Conservation (phyloP, 805 yeast species). For the Kluyveromyces aestuarii region DNA sequence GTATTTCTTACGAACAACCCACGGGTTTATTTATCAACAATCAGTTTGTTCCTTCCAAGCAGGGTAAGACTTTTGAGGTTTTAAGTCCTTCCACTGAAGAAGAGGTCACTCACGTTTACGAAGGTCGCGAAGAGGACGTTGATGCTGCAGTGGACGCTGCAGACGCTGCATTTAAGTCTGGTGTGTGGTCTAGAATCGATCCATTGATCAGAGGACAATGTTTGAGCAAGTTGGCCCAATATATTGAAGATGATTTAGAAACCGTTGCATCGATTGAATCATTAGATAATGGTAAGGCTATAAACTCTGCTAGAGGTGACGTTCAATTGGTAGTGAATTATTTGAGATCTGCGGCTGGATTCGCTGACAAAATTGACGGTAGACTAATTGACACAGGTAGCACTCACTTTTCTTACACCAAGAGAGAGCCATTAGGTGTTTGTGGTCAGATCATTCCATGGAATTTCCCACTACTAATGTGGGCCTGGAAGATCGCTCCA, state of each 20-base stretch:
- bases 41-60: conserved; percentile 56
- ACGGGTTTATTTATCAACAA: conserved; percentile 76
- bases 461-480: conserved; percentile 93
- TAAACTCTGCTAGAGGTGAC: conserved; percentile 63
- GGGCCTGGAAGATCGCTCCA: conserved; percentile 92
- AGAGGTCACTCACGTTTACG: conserved; percentile 57
- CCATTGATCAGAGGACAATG: conserved; percentile 60
- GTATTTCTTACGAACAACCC: conserved; percentile 66
- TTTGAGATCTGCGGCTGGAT: conserved; percentile 81
- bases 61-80: conserved; percentile 51
- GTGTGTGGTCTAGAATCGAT: conserved; percentile 70
- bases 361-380: conserved; percentile 83
- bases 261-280: conserved; percentile 74
- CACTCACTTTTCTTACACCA: conserved; percentile 66
- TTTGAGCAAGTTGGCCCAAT: conserved; percentile 65
- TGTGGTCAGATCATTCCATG: conserved; percentile 95
- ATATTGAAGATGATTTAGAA: conserved; percentile 64
- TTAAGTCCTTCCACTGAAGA: conserved; percentile 70
- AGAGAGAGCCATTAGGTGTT: conserved; percentile 88
- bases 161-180: conserved; percentile 56
- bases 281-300: conserved; percentile 82
- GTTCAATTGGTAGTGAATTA: conserved; percentile 59
- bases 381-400: conserved; percentile 65
- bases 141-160: conserved; percentile 86
- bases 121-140: conserved; percentile 70